Evolutionary conservation across 768 basidiomycete species (phyloP).

Genomic region (Obba rivulosa): DNA sequence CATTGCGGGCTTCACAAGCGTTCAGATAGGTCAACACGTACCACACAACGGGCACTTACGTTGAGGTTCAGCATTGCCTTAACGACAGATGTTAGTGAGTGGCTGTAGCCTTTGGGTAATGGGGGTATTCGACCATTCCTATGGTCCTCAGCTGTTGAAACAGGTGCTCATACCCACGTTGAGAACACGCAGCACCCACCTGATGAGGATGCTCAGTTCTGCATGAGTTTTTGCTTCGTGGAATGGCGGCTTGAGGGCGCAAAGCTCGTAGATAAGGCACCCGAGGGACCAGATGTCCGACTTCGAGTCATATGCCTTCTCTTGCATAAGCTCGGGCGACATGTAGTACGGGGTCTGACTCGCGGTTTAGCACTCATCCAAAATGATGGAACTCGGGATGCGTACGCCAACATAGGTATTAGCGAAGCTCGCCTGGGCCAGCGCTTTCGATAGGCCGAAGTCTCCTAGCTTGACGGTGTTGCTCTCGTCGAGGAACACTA

Average conservation of each 20-base stretch:
- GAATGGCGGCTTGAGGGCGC: slow-evolving; percentile 89
- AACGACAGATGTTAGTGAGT: slow-evolving; percentile 64
- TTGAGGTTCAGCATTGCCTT: slow-evolving; percentile 86
- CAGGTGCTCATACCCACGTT: neutral
- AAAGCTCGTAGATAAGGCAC: slow-evolving; percentile 94
- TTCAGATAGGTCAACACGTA: neutral
- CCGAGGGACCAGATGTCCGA: slow-evolving; percentile 99
- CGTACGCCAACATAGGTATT: slow-evolving; percentile 95
- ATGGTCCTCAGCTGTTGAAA: neutral
- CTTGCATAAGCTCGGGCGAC: slow-evolving; percentile 98
- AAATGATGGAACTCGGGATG: slow-evolving; percentile 8
- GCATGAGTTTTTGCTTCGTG: slow-evolving; percentile 88
- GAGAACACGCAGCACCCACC: slow-evolving; percentile 36
- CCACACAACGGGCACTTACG: slow-evolving; percentile 45
- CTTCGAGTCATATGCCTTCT: slow-evolving; percentile 96
- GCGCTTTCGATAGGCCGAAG: slow-evolving; percentile 92
- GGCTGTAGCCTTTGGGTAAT: slow-evolving; percentile 78
- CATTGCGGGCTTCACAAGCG: slow-evolving; percentile 64
- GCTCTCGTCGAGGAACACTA: slow-evolving; percentile 85
- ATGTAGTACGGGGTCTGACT: slow-evolving; percentile 97
- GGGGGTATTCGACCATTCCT: slow-evolving; percentile 91
- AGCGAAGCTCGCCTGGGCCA: slow-evolving; percentile 83
- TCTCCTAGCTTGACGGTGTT: slow-evolving; percentile 94
- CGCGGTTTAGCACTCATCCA: neutral
- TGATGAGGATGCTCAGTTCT: slow-evolving; percentile 77